Evolutionary conservation across 2,329 filamentous ascomycete species (phyloP), one percentile per base, ranked within the genome.

Genomic region (Cladosporium sp.): DNA sequence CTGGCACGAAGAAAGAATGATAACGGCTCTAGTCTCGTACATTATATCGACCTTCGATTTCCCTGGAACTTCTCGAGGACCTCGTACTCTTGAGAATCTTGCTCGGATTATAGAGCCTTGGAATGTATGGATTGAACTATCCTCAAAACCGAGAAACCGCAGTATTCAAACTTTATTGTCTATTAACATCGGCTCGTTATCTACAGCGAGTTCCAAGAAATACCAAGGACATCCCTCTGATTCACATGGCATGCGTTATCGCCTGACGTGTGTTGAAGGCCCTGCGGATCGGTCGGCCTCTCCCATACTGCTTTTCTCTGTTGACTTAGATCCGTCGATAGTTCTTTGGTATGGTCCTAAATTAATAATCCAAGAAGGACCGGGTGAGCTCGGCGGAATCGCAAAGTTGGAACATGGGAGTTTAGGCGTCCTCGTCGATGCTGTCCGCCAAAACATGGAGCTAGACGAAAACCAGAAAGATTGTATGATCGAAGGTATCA

Each of bases 171-270:
- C 11, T 3, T 1, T 11, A 1, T 35, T 35, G 18, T 44, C n/a
- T 44, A 7, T 44, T 1, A 1, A 7, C 37, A n/a, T 44, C 2
- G 3, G 18, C 18, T 44, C 18, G 8, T 2, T 44, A 3, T n/a
- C 7, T 3, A 44, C 18, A 3, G 37, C 2, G 1, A n/a, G n/a
- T n/a, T 3, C 3, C 18, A n/a, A 21, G 7, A 2, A 1, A 10
- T 6, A 18, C 37, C 18, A 44, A n/a, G 37, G 3, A n/a, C 37
- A n/a, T 44, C 5, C 18, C 1, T 44, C 37, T 10, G 1, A 21
- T 44, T 6, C 18, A 5, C 18, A 1, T 3, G 16, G 1, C 5
- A 2, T 7, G 2, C 37, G 37, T 18, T 44, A 44, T 4, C 37
- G 37, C 8, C 7, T 44, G 6, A 21, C 18, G 5, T 44, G 16